Conservation (phyloP, 192 early-diverging fungal genomes). For the Coemansia sp. region DNA sequence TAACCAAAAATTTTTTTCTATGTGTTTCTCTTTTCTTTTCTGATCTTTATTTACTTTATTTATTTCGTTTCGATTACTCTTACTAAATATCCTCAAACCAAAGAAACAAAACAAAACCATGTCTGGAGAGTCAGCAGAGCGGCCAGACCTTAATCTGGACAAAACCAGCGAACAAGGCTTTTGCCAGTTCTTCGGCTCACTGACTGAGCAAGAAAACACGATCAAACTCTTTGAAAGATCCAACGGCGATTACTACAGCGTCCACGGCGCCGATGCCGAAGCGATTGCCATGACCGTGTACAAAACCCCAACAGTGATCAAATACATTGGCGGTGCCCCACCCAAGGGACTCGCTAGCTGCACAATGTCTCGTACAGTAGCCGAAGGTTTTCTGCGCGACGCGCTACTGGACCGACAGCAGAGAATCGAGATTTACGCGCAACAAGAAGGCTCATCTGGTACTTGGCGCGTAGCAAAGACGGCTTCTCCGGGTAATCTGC, state of each 20-base stretch:
- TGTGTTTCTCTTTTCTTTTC: too few species aligned
- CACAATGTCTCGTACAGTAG: constrained; percentile 74
- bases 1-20: too few species aligned
- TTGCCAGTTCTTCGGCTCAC: constrained; percentile 30
- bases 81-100: neutral
- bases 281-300: constrained; percentile 83
- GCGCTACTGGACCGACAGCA: constrained; percentile 72
- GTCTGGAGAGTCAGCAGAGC: constrained; percentile 8
- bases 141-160: constrained; percentile 41
- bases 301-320: constrained; percentile 90
- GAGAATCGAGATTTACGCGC: constrained; percentile 83
- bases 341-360: constrained; percentile 69
- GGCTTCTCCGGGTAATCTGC: constrained; percentile 96
- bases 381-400: constrained; percentile 77
- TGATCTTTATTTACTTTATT: neutral
- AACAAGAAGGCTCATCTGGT: constrained; percentile 24
- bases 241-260: constrained; percentile 77
- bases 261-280: constrained; percentile 87
- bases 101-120: constrained; percentile 12
- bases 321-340: constrained; percentile 71
- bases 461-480: constrained; percentile 56
- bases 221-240: constrained; percentile 55
- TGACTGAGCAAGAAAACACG: constrained; percentile 35
- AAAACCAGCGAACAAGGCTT: constrained; percentile 48
- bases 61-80: neutral